Base-by-base conservation (phyloP, 805 yeast genomes). In the Dipodascopsis tothii region DNA sequence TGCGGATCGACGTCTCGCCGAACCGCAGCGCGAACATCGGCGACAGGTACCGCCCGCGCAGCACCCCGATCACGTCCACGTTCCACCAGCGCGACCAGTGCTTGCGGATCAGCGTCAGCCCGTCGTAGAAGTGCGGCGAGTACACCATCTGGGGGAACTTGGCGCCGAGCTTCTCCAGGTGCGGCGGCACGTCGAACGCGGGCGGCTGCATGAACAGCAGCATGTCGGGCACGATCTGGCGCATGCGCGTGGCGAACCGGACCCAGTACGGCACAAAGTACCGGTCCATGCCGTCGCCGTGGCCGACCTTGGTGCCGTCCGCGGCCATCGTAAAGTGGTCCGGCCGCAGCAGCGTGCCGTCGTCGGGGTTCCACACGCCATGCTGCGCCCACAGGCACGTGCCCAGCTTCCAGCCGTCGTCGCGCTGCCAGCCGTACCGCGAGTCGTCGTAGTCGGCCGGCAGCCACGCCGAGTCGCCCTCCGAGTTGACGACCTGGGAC, bases 61-160 rank as follows among this genome's bases (percentile, higher is more conserved):
- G 75, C 11, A 90, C 78, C 0, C 96, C 96, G 22, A 86, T 64
- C 0, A 95, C 86, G 57, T 92, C 95, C 6, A 88, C 94, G 56
- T 90, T 90, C 63, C 81, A 82, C 38, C 62, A 65, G 27, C 77
- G 69, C 57, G 83, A 84, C 98, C 98, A 92, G 3, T 80, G 75
- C 63, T 87, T 86, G 62, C 84, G 82, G 88, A 92, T 80, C 30
- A 90, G 66, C 1, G 96, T 83, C 78, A 90, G 74, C 0, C 97
- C 98, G 61, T 90, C 98, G 60, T 90, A 90, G 61, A 81, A 90
- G 63, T 90, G 98, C 2, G 94, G 92, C 17, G 94, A 78, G 55
- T 80, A 80, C 1, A 83, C 77, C 0, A 90, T 80, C 40, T 73
- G 74, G 1, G 67, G 60, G 56, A 83, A 92, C 11, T 82, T 59